phyloP scores from a whole-genome alignment of 2,329 filamentous ascomycete species.

The Lachnellula willkommii region DNA sequence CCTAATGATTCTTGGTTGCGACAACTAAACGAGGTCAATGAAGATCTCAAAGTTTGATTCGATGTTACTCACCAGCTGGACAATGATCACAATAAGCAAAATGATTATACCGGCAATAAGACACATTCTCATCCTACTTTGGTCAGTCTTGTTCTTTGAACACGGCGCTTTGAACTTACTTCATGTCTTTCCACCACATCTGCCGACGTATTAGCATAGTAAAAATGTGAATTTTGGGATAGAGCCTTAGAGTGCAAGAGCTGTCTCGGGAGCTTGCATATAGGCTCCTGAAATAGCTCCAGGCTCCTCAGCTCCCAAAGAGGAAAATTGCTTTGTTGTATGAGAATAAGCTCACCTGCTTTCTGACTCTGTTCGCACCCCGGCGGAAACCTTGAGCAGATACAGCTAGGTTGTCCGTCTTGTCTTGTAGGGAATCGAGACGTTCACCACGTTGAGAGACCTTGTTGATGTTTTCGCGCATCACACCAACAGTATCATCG shows the following conservation, averaged over 20 bases:
- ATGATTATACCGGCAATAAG: constrained; percentile 86
- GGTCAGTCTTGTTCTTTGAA: neutral
- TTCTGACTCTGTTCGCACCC: constrained; percentile 91
- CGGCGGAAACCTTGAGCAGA: constrained; percentile 94
- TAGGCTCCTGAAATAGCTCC: too few species aligned
- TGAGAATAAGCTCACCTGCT: constrained; percentile 61
- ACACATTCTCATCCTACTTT: constrained; percentile 90
- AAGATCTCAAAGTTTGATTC: neutral
- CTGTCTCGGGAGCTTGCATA: too few species aligned
- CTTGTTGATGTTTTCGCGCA: constrained; percentile 97
- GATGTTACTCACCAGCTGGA: constrained; percentile 65
- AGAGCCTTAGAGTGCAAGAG: too few species aligned
- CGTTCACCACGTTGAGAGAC: constrained; percentile 88
- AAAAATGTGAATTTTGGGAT: too few species aligned
- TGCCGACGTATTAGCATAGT: too few species aligned
- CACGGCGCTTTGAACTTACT: neutral
- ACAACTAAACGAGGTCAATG: constrained; percentile 37
- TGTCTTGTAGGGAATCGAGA: constrained; percentile 83
- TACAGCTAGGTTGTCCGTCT: constrained; percentile 88
- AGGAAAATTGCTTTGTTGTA: too few species aligned
- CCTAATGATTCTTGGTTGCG: constrained; percentile 39
- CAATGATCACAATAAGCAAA: constrained; percentile 87
- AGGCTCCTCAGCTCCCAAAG: too few species aligned
- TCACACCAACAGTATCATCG: constrained; percentile 87
- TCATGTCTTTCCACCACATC: constrained; percentile 65